Base-by-base conservation (phyloP, 148 eudicot genomes). In the Vaccinium darrowii region DNA sequence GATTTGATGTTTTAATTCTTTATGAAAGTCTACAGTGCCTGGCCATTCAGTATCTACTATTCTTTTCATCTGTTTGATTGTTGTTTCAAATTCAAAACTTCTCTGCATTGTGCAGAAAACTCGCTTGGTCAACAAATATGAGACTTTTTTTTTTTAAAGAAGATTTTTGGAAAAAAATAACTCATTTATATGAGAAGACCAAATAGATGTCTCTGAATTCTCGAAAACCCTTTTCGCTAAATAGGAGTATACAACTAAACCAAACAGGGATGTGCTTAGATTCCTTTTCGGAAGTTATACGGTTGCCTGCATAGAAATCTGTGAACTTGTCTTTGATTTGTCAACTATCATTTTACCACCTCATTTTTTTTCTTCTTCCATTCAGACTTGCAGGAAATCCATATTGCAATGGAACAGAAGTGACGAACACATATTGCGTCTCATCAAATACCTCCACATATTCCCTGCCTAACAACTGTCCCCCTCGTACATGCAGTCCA, bases 301-400 rank as follows among this genome's bases (percentile, higher is more conserved):
- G 8, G 23, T 67, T 8, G 47, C 63, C 67, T 3, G 69, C 0
- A 21, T 7, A n/a, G 10, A n/a, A 56, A 56, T 56, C 15, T 56
- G 15, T 3, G 4, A 27, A 56, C 7, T 79, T 62, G 0, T 21
- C 11, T n/a, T 21, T n/a, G 25, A 11, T 49, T 2, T 76, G 9
- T 39, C 51, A 8, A 8, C 50, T 76, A 49, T 47, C 56, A 62
- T 62, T 81, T 47, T 12, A 12, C 69, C 0, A 14, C 3, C 83
- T 63, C 74, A 47, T 81, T 2, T 19, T 5, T 12, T 51, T 62
- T 47, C n/a, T 27, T 25, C 25, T 50, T 43, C 14, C 71, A 50
- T 84, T 84, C 93, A 95, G 98, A 87, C 92, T 95, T 88, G 79
- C 78, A 11, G 90, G 62, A 9, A 95, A 94, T 86, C 94, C 94